Base-by-base conservation (phyloP, 2,329 filamentous ascomycete species). In the Phaeosphaeriaceae sp. region DNA sequence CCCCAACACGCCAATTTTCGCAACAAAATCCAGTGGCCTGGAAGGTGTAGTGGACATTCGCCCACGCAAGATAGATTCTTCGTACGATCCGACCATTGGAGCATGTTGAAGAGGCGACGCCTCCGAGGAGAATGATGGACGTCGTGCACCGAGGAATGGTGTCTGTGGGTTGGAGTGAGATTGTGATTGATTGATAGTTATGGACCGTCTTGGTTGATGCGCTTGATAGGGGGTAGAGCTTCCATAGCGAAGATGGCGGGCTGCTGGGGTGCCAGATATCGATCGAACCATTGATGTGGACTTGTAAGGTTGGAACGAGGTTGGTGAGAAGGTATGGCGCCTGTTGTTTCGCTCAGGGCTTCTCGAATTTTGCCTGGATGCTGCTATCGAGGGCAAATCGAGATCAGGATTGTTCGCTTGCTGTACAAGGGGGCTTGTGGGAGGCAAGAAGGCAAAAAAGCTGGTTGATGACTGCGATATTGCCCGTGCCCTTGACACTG, bases 41-140 rank as follows among this genome's bases (percentile, higher is more conserved):
- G 93, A 97, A 0, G 94, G 93, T 2, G 87, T 94, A 1, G 92
- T 97, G 21, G 94, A 97, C 94, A 99, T 99, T 54, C 94, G 86
- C 32, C 94, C 94, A 38, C 91, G 86, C 2, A 99, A 78, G 52
- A 99, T 97, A 21, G 92, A 97, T 75, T 99, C 94, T 74, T 99
- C 94, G 62, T 97, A 99, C 1, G 93, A 97, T 2, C 94, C 94
- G 2, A 97, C 93, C 89, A 99, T 95, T 3, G 92, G 92, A 7
- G 93, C 92, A 73, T 95, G 91, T 48, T 93, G 89, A 21, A 94
- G 77, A 3, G 90, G 87, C 2, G 90, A 91, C 2, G 80, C 77
- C 37, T 96, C 92, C 0, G 87, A 86, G 13, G 84, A 82, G 37
- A 90, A 78, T 0, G 92, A 97, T 0, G 87, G 86, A 35, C 91